These are phyloP conservation scores for Taiozyma onychis DNA, from an alignment of 1,139 yeast species.

Conservation along the genomic window DNA sequence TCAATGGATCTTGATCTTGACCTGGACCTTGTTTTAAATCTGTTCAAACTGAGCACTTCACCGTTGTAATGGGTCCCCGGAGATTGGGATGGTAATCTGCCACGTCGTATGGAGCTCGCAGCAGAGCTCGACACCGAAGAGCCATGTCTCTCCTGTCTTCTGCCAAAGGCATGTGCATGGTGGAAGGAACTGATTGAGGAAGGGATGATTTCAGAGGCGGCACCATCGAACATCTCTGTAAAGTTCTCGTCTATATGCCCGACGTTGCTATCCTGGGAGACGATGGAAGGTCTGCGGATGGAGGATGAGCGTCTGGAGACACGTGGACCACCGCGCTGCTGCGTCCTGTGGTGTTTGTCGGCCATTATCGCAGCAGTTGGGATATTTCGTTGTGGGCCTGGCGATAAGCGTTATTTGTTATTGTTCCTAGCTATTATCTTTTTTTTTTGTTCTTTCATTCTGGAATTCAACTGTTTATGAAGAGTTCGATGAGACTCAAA, in stretches of 20 bases:
- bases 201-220: constrained; percentile 83
- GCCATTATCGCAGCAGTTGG: constrained; percentile 1
- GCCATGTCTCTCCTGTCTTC: constrained; percentile 18
- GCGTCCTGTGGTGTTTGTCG: background rate
- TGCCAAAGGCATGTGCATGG: constrained; percentile 51
- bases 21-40: constrained; percentile 27
- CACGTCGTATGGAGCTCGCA: constrained; percentile 26
- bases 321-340: background rate
- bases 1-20: constrained; percentile 24
- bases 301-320: constrained; percentile 17
- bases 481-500: too few species aligned
- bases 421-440: background rate
- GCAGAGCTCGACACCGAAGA: constrained; percentile 22
- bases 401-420: background rate
- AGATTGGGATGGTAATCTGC: constrained; percentile 25
- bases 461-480: too few species aligned
- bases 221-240: constrained; percentile 82
- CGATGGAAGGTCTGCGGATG: constrained; percentile 13
- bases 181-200: constrained; percentile 87
- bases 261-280: constrained; percentile 1
- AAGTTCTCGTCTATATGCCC: constrained; percentile 28
- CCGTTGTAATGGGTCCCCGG: constrained; percentile 22
- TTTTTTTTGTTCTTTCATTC: background rate
- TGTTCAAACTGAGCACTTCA: constrained; percentile 20
- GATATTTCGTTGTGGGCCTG: background rate